phyloP scores from a whole-genome alignment of 2,329 filamentous ascomycete species.

The Diaporthe citri region DNA sequence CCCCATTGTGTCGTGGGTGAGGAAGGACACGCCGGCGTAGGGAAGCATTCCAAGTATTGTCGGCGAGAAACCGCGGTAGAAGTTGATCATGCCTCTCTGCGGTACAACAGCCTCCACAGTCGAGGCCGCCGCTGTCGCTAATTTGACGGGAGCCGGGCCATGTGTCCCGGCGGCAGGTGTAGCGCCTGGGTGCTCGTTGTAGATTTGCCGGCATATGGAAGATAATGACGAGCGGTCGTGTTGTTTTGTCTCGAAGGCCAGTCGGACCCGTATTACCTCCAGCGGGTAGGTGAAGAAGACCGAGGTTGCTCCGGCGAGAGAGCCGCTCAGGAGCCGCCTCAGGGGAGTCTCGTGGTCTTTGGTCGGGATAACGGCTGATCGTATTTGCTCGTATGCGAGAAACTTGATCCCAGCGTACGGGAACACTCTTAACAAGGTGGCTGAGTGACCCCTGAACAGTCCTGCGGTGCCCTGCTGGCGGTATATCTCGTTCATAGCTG shows the following conservation, averaged over 20 bases:
- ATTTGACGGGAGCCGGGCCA: slow-evolving; percentile 53
- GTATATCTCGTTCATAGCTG: slow-evolving; percentile 88
- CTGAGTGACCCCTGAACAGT: slow-evolving; percentile 93
- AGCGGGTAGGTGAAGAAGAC: slow-evolving; percentile 98
- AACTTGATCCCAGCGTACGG: slow-evolving; percentile 99
- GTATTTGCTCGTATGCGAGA: slow-evolving; percentile 96
- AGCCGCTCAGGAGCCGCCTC: slow-evolving; percentile 80
- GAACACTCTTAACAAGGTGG: slow-evolving; percentile 93
- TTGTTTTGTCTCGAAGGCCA: slow-evolving; percentile 93
- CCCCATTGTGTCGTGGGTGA: slow-evolving; percentile 91
- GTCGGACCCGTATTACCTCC: slow-evolving; percentile 90
- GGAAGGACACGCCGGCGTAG: slow-evolving; percentile 94
- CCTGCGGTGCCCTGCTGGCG: slow-evolving; percentile 78
- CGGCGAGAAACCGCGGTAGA: slow-evolving; percentile 93
- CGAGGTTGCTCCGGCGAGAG: slow-evolving; percentile 84
- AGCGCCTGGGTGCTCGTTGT: slow-evolving; percentile 75
- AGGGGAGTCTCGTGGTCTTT: slow-evolving; percentile 83
- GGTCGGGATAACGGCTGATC: slow-evolving; percentile 79
- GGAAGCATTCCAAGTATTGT: slow-evolving; percentile 96
- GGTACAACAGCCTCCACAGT: slow-evolving; percentile 68
- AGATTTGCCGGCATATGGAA: slow-evolving; percentile 89
- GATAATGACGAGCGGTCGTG: slow-evolving; percentile 76
- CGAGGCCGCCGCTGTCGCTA: slow-evolving; percentile 56
- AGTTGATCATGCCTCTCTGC: slow-evolving; percentile 82
- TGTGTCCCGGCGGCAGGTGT: slow-evolving; percentile 51